Conservation (phyloP, 768 basidiomycete genomes). For the Pholiota molesta region DNA sequence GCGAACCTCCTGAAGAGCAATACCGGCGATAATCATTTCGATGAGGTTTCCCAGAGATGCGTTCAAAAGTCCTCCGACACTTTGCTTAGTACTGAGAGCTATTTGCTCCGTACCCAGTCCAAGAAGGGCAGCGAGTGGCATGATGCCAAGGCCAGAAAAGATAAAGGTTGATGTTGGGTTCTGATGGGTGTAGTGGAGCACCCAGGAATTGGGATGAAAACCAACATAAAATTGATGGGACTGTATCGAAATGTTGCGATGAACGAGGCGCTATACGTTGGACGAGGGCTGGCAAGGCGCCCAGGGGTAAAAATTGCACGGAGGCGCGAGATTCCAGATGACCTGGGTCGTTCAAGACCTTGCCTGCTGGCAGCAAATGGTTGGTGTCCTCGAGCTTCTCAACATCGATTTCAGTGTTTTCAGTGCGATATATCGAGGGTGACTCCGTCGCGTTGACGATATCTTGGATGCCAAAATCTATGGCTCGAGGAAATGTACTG, state of each 20-base stretch:
- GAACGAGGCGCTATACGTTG: conserved; percentile 36
- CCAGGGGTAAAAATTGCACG: conserved; percentile 35
- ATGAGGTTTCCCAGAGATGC: conserved; percentile 56
- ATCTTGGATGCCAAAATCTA: conserved; percentile 4
- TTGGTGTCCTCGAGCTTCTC: conserved; percentile 22
- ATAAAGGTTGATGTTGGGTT: conserved; percentile 50
- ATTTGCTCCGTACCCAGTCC: conserved; percentile 59
- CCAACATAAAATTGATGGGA: conserved; percentile 44
- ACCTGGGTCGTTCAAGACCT: conserved; percentile 13
- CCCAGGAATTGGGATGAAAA: conserved; percentile 58
- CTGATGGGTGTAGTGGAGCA: conserved; percentile 47
- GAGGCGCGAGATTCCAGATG: conserved; percentile 24
- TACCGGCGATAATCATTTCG: conserved; percentile 54
- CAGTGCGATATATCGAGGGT: neutral
- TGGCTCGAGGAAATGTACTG: conserved; percentile 7
- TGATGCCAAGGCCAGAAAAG: conserved; percentile 49
- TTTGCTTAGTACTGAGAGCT: conserved; percentile 48
- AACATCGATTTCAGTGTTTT: conserved; percentile 13
- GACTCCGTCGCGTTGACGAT: conserved; percentile 13
- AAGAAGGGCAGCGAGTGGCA: conserved; percentile 53
- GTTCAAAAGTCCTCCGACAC: conserved; percentile 55
- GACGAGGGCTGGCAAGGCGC: conserved; percentile 35
- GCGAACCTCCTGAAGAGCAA: conserved; percentile 39
- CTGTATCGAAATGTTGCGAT: conserved; percentile 36
- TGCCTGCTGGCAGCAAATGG: conserved; percentile 2